A percentile compares a stretch with the other conserved stretches of the same genome.
Evolutionary conservation across 2,329 filamentous ascomycete species (phyloP).

Genomic region (Stagonosporopsis cucurbitacearum): DNA sequence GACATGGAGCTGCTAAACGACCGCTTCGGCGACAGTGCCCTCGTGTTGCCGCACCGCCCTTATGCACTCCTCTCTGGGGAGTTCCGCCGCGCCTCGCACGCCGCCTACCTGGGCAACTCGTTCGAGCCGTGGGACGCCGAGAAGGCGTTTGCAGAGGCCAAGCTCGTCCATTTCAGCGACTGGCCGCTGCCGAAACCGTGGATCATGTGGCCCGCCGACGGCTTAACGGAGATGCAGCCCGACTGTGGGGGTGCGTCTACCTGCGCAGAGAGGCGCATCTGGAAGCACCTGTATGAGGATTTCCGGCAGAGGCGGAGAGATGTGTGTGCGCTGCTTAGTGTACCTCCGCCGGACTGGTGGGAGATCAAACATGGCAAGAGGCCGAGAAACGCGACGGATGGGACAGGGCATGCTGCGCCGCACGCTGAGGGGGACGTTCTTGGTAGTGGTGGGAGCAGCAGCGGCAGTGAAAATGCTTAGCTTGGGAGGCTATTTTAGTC

Average conservation of each 20-base stretch:
- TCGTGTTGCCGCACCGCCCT: slow-evolving; percentile 68
- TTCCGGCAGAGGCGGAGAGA: slow-evolving; percentile 52
- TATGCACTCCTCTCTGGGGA: slow-evolving; percentile 69
- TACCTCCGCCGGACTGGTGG: slow-evolving; percentile 49
- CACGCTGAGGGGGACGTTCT: slow-evolving; percentile 10
- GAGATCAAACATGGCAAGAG: slow-evolving; percentile 33
- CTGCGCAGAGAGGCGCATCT: slow-evolving; percentile 51
- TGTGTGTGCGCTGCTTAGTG: slow-evolving; percentile 49
- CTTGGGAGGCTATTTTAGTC: too few relatives aligned
- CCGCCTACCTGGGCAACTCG: slow-evolving; percentile 59
- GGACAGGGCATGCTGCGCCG: slow-evolving; percentile 33
- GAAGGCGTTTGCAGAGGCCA: slow-evolving; percentile 63
- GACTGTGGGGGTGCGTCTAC: slow-evolving; percentile 48
- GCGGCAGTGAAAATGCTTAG: too few relatives aligned
- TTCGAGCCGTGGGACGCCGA: slow-evolving; percentile 66
- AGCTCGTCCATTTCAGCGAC: slow-evolving; percentile 74
- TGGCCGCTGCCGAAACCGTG: slow-evolving; percentile 73
- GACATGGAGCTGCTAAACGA: slow-evolving; percentile 74
- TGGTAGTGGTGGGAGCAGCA: neutral
- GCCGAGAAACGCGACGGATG: slow-evolving; percentile 30
- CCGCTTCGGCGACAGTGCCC: slow-evolving; percentile 63
- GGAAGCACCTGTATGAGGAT: slow-evolving; percentile 55
- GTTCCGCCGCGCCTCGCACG: slow-evolving; percentile 64
- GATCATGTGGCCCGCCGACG: slow-evolving; percentile 56
- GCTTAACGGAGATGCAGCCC: slow-evolving; percentile 54